Percentiles rank a stretch among this genome's conserved stretches.
These are phyloP conservation scores for Phytophthora cajani DNA, from an alignment of 352 stramenopile species.

Conservation along the genomic window DNA sequence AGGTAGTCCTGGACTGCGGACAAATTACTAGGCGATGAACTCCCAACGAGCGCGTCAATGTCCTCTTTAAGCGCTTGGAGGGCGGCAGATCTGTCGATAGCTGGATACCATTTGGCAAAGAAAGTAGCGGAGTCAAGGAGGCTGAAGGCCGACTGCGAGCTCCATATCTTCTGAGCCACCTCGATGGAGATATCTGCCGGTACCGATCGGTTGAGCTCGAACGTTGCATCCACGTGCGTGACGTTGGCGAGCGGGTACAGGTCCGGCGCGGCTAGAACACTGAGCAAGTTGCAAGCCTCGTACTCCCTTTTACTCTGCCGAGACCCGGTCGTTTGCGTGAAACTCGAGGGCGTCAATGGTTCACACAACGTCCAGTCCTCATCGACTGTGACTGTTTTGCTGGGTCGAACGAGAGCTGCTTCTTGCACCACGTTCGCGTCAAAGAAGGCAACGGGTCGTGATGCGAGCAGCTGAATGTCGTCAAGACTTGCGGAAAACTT, in stretches of 20 bases:
- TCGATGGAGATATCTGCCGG: slow-evolving; percentile 43
- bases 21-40: slow-evolving; percentile 26
- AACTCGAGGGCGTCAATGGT: slow-evolving; percentile 14
- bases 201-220: slow-evolving; percentile 60
- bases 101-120: slow-evolving; percentile 55
- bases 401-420: slow-evolving; percentile 48
- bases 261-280: slow-evolving; percentile 30
- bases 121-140: slow-evolving; percentile 51
- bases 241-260: slow-evolving; percentile 30
- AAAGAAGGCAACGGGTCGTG: slow-evolving; percentile 57
- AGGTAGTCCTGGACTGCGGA: slow-evolving; percentile 47
- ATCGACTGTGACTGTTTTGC: slow-evolving; percentile 41
- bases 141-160: slow-evolving; percentile 34
- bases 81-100: slow-evolving; percentile 33
- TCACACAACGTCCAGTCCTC: slow-evolving; percentile 50
- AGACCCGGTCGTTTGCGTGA: slow-evolving; percentile 39
- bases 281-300: slow-evolving; percentile 62
- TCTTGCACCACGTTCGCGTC: slow-evolving; percentile 51
- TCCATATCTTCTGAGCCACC: slow-evolving; percentile 45
- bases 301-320: slow-evolving; percentile 43
- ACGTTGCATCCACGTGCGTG: slow-evolving; percentile 42
- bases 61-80: slow-evolving; percentile 29
- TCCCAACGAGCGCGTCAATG: slow-evolving; percentile 24
- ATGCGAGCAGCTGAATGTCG: slow-evolving; percentile 49
- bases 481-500: slow-evolving; percentile 42